A percentile compares a stretch with the other conserved stretches of the same genome.
phyloP scores from a whole-genome alignment of 345 rosid genomes.

The Garcia nutans region DNA sequence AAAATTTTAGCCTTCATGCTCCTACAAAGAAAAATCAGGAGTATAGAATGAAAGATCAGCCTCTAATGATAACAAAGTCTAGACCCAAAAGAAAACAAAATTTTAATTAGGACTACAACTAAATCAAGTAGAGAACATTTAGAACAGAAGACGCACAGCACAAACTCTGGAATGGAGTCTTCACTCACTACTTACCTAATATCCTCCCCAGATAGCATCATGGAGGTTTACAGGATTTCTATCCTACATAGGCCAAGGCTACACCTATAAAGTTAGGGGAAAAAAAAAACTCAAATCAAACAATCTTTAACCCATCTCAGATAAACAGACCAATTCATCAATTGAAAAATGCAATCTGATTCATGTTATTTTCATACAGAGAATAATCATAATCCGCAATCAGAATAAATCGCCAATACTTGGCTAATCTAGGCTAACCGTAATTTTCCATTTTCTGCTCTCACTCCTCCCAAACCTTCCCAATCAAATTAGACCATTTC shows the following conservation, averaged over 20 bases:
- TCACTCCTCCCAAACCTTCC: neutral
- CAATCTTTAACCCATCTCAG: neutral
- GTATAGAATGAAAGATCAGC: neutral
- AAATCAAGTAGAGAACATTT: neutral
- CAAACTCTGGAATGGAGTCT: neutral
- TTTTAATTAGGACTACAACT: neutral
- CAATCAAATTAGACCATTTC: neutral
- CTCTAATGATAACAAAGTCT: neutral
- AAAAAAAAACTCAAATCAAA: neutral
- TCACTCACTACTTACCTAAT: neutral
- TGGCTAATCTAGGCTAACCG: neutral
- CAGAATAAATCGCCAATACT: neutral
- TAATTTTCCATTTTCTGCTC: neutral
- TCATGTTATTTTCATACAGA: neutral
- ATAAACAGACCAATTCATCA: neutral
- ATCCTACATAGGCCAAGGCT: neutral
- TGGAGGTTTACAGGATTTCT: neutral
- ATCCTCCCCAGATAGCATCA: neutral
- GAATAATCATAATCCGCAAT: neutral
- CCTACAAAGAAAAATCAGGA: constrained; percentile 35
- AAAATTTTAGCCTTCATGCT: constrained; percentile 64
- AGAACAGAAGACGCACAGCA: neutral
- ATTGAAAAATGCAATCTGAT: neutral
- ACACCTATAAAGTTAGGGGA: neutral
- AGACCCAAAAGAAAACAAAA: neutral